A percentile compares a stretch with the other conserved stretches of the same genome.
Evolutionary conservation across 352 stramenopile species (phyloP).

Genomic region (Globisporangium splendens): DNA sequence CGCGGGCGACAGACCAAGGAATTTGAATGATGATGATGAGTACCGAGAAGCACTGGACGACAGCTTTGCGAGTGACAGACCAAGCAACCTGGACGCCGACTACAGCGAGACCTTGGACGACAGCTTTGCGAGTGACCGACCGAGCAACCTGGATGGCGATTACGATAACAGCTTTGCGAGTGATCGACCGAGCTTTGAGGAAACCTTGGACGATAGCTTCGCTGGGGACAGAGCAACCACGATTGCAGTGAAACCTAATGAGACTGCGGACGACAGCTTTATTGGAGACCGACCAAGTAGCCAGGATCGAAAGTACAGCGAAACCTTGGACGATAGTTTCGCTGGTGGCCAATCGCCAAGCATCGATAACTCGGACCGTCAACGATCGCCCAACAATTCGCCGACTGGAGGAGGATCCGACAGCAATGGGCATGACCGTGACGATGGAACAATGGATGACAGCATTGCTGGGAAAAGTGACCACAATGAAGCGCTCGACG

Average conservation of each 20-base stretch:
- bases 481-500: background rate
- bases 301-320: background rate
- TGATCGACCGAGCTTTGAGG: background rate
- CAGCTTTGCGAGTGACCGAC: conserved; percentile 3
- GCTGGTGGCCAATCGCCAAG: background rate
- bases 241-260: background rate
- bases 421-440: too few relatives aligned
- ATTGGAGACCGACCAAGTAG: conserved; percentile 1
- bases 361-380: too few relatives aligned
- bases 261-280: conserved; percentile 1
- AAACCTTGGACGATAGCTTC: background rate
- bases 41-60: too few relatives aligned
- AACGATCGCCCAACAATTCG: too few relatives aligned
- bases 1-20: background rate
- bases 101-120: too few relatives aligned
- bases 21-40: background rate
- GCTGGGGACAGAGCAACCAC: background rate
- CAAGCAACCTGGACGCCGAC: too few relatives aligned
- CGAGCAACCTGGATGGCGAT: conserved; percentile 2
- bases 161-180: background rate
- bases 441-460: too few relatives aligned
- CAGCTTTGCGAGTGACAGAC: too few relatives aligned
- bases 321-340: conserved; percentile 4
- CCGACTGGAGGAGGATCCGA: too few relatives aligned
- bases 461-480: background rate